phyloP scores from a whole-genome alignment of 176 grass and related monocot genomes.

The Triticum turgidum region DNA sequence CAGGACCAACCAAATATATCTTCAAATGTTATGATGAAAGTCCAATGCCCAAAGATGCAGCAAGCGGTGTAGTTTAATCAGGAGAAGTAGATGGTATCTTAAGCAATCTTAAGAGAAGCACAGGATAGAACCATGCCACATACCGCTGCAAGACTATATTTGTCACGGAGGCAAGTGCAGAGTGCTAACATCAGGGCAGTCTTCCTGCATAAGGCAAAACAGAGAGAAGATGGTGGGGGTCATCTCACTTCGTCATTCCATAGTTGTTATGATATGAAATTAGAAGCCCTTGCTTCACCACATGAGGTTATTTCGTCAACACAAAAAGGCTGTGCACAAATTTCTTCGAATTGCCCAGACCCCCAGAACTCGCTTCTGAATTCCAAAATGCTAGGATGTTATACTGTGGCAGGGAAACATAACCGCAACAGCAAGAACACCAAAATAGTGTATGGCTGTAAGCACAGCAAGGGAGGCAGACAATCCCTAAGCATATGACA shows the following conservation, averaged over 20 bases:
- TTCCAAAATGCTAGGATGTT: neutral
- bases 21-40: neutral
- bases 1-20: neutral
- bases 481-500: neutral
- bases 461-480: neutral
- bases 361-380: neutral
- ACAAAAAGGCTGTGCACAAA: neutral
- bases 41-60: neutral
- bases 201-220: constrained; percentile 59
- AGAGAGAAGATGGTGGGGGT: neutral
- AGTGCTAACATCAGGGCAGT: constrained; percentile 91
- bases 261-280: neutral
- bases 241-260: neutral
- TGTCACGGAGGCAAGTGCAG: constrained; percentile 74
- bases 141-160: constrained; percentile 97
- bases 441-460: neutral
- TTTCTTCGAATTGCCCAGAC: neutral
- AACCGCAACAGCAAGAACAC: neutral
- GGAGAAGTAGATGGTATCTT: neutral
- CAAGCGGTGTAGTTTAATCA: neutral
- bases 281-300: neutral
- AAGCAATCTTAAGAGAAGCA: constrained; percentile 8
- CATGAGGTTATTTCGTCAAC: too few species aligned
- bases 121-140: constrained; percentile 9
- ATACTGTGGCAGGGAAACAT: neutral